A percentile compares a stretch with the other conserved stretches of the same genome.
Evolutionary conservation across 2,329 filamentous ascomycete species (phyloP).

Genomic region (Pleoardoris graminearum): DNA sequence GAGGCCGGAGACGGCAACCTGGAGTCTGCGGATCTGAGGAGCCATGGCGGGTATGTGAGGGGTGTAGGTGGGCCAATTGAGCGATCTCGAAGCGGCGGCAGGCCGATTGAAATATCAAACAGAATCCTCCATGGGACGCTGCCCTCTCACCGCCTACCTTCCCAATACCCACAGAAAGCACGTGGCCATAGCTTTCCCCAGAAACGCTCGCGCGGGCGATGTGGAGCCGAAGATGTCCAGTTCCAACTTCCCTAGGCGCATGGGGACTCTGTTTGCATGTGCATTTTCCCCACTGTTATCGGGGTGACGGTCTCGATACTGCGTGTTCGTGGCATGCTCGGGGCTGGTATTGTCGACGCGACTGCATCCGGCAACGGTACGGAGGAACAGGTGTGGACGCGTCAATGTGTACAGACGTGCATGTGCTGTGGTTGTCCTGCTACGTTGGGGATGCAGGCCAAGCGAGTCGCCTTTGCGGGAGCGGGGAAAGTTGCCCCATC

Average conservation of each 20-base stretch:
- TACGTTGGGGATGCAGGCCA: background rate
- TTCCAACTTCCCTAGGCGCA: background rate
- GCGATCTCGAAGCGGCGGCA: background rate
- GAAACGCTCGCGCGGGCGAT: background rate
- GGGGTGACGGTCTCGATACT: conserved; percentile 10
- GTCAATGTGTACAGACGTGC: background rate
- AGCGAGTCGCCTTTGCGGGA: background rate
- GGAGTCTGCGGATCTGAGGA: conserved; percentile 45
- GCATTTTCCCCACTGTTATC: background rate
- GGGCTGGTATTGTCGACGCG: background rate
- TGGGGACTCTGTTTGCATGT: background rate
- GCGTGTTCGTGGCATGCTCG: background rate
- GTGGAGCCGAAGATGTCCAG: conserved; percentile 1
- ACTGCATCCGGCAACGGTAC: background rate
- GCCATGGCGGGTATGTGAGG: conserved; percentile 27
- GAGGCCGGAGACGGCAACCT: conserved; percentile 52
- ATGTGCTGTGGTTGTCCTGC: background rate
- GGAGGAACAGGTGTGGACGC: background rate
- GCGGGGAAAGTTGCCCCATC: conserved; percentile 10
- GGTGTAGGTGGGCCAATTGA: conserved; percentile 1
- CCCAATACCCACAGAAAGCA: background rate
- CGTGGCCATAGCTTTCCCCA: conserved; percentile 26
- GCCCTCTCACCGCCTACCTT: conserved; percentile 2
- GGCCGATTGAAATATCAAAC: conserved; percentile 6
- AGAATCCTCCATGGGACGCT: background rate